Evolutionary conservation across 495 filamentous ascomycete species (phyloP), one percentile per base, ranked within the genome.

Genomic region (Podospora conica): DNA sequence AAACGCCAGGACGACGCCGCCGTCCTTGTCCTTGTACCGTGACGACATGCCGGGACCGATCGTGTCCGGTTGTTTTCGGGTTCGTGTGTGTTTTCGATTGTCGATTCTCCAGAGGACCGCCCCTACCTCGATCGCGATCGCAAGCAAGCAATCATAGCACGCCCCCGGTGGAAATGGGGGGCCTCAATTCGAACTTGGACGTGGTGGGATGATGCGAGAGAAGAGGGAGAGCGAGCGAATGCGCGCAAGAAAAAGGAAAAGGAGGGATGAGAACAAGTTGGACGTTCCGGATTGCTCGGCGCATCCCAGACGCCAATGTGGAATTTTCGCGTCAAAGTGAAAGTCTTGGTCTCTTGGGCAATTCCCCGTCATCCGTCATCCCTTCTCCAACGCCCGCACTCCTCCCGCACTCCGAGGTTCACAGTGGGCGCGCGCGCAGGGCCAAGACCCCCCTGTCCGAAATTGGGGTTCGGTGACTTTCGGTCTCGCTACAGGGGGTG

Each of bases 1-100:
- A 59, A 98, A 78, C 65, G 90, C 82, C 63, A 97, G 86, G 60
- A 91, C 86, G 72, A 93, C 89, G 77, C 92, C 93, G 70, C 66
- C 69, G 60, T 82, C 80, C 70, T 83, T 83, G 75, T 97, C 92
- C 81, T 94, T 96, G 77, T 88, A 89, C 5, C 40, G 40, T 18
- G 40, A 48, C 40, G 40, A n/a, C 40, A 48, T 48, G 6, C 6
- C 40, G 40, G 40, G 40, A 48, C n/a, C n/a, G n/a, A n/a, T n/a
- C n/a, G n/a, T n/a, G n/a, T n/a, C n/a, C n/a, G n/a, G n/a, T n/a
- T n/a, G n/a, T n/a, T 81, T 88, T 92, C 18, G 28, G 3, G 54
- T 71, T 65, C 72, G 70, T 67, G 73, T 74, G 74, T 23, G n/a
- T 23, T 55, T 48, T 20, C 31, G n/a, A 53, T 12, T 24, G 57